Base-by-base conservation (phyloP, 208 protist genomes). In the Crithidia acanthocephali region DNA sequence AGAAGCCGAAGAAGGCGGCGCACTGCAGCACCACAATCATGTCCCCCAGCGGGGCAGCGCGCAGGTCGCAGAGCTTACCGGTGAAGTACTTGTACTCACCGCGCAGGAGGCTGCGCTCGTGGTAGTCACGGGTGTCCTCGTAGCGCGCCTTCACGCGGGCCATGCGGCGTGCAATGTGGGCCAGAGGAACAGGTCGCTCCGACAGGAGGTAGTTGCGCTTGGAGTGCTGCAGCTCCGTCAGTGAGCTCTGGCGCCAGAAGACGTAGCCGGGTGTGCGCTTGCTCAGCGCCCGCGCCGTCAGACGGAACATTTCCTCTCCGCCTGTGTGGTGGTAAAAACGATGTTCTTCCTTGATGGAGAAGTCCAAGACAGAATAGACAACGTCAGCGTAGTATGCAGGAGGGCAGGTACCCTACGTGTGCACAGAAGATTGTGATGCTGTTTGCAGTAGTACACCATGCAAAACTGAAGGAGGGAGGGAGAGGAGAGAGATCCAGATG, bases 21-120 rank as follows among this genome's bases (percentile, higher is more conserved):
- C 85, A 93, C 71, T 93, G 76, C 35, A 96, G 72, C 58, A 95
- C 92, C 9, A 80, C 84, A 20, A 97, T 81, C 69, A 95, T 84
- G 74, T 96, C 93, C 32, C 79, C 65, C 10, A 76, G 53, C 0
- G 83, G 86, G 7, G 91, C 79, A 11, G 81, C 85, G 16, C 88
- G 83, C 42, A 91, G 56, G 68, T 96, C 89, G 68, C 88, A 93
- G 47, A 91, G 68, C 73, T 97, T 97, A 0, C 93, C 93, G n/a
- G 81, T 93, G 73, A 95, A 97, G 75, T 96, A 97, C 83, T 97
- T 97, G 90, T 97, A 97, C 82, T 97, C 93, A 13, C 93, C 93
- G 0, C 90, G 83, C n/a, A 97, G 83, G 8, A 97, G 72, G 53
- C 74, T 92, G 40, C 84, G 83, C 74, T 96, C 91, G 68, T 95